A percentile compares a stretch with the other conserved stretches of the same genome.
Conservation (phyloP, 495 filamentous ascomycete species). For the Neurospora tetrasperma region DNA sequence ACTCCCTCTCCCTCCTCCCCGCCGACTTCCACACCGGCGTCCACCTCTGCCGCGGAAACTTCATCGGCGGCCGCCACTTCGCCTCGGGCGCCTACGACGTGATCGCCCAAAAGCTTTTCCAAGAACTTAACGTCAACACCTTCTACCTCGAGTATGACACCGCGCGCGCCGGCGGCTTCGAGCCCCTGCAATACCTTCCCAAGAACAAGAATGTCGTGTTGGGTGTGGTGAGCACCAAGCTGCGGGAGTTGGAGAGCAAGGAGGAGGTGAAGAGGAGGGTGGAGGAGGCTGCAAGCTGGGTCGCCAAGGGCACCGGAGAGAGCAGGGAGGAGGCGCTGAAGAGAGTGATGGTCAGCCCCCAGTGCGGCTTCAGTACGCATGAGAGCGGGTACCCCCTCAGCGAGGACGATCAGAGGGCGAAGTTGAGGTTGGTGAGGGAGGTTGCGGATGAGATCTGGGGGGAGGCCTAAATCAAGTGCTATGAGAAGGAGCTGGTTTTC, state of each 20-base stretch:
- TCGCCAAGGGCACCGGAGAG: slow-evolving; percentile 58
- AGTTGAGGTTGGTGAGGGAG: slow-evolving; percentile 55
- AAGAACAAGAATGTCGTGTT: slow-evolving; percentile 66
- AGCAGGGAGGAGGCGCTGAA: slow-evolving; percentile 55
- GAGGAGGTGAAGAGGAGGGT: slow-evolving; percentile 62
- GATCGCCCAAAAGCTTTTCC: slow-evolving; percentile 72
- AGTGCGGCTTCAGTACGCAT: slow-evolving; percentile 74
- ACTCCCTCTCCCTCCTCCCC: slow-evolving; percentile 51
- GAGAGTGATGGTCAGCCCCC: slow-evolving; percentile 60
- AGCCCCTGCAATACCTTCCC: slow-evolving; percentile 63
- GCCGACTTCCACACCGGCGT: slow-evolving; percentile 67
- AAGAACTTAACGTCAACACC: slow-evolving; percentile 61
- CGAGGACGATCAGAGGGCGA: slow-evolving; percentile 58
- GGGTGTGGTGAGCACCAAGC: slow-evolving; percentile 65
- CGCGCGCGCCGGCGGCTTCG: slow-evolving; percentile 62
- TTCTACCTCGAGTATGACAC: slow-evolving; percentile 85
- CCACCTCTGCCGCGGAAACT: slow-evolving; percentile 75
- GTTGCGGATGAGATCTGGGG: slow-evolving; percentile 64
- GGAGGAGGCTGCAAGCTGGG: slow-evolving; percentile 55
- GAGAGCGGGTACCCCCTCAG: slow-evolving; percentile 56
- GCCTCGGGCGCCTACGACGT: slow-evolving; percentile 71
- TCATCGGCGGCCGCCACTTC: slow-evolving; percentile 68
- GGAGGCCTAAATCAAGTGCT: slow-evolving; percentile 30
- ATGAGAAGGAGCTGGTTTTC: neutral
- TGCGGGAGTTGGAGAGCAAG: slow-evolving; percentile 62